Evolutionary conservation across 2,329 filamentous ascomycete species (phyloP).

Genomic region (Ceratocystis ficicola): DNA sequence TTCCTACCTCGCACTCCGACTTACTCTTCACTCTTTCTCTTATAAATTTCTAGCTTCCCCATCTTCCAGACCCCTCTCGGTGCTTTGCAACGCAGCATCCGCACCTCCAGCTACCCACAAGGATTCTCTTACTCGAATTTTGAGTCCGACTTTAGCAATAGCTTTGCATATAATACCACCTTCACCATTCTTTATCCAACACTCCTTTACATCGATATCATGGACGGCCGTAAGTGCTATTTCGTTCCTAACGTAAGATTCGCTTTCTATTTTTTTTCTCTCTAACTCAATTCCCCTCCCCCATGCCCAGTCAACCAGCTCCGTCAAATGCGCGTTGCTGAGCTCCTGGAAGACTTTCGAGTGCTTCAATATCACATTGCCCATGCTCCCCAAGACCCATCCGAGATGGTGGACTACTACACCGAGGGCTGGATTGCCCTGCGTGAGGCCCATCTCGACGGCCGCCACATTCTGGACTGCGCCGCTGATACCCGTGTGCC

Average conservation of each 20-base stretch:
- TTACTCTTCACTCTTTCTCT: background rate
- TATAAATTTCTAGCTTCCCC: background rate
- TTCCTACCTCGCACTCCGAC: background rate
- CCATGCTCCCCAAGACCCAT: conserved; percentile 42
- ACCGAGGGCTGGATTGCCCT: conserved; percentile 51
- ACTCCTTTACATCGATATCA: conserved; percentile 16
- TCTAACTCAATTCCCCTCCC: conserved; percentile 12
- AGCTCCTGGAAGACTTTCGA: conserved; percentile 50
- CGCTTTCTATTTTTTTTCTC: background rate
- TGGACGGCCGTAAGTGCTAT: conserved; percentile 26
- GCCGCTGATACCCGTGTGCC: conserved; percentile 51
- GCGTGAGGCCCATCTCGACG: conserved; percentile 50
- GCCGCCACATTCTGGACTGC: conserved; percentile 52
- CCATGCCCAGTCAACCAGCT: conserved; percentile 45
- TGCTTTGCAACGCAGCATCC: too few species aligned
- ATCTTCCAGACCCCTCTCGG: background rate
- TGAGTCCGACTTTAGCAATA: background rate
- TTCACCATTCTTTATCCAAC: background rate
- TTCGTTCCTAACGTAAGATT: background rate
- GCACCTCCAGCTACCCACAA: background rate
- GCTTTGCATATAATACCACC: background rate
- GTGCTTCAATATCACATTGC: conserved; percentile 52
- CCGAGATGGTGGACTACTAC: conserved; percentile 46
- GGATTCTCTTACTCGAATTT: background rate
- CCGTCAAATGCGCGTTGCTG: conserved; percentile 47